Evolutionary conservation across 2,329 filamentous ascomycete species (phyloP).

Genomic region (Exophiala calicioides): DNA sequence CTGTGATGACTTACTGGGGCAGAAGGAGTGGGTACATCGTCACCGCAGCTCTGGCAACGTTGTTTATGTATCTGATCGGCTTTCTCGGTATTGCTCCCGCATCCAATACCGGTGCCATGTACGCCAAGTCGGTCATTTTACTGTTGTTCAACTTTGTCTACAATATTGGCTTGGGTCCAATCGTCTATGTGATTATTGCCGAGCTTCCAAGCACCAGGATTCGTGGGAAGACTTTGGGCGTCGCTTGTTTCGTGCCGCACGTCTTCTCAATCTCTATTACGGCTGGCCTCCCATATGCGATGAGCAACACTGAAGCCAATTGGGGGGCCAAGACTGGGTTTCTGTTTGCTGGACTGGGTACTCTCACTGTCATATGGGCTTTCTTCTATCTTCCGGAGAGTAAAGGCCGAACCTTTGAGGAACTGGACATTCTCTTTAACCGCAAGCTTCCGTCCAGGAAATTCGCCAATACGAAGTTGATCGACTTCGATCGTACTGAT

Average conservation of each 20-base stretch:
- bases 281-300: too few relatives aligned
- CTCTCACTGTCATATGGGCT: slow-evolving; percentile 31
- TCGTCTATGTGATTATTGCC: not conserved
- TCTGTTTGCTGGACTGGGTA: too few relatives aligned
- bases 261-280: slow-evolving; percentile 41
- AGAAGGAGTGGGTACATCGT: not conserved
- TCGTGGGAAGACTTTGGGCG: not conserved
- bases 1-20: slow-evolving; percentile 2
- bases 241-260: not conserved
- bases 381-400: slow-evolving; percentile 33
- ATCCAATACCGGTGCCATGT: slow-evolving; percentile 2
- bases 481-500: too few relatives aligned
- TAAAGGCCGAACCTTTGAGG: slow-evolving; percentile 12
- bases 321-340: too few relatives aligned
- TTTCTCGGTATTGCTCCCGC: not conserved
- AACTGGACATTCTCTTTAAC: slow-evolving; percentile 19
- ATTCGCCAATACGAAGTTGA: too few relatives aligned
- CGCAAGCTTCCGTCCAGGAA: slow-evolving; percentile 12
- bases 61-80: slow-evolving; percentile 5
- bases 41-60: not conserved
- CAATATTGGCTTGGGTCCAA: slow-evolving; percentile 1
- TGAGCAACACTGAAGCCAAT: too few relatives aligned
- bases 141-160: slow-evolving; percentile 5
- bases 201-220: not conserved
- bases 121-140: not conserved